phyloP scores from a whole-genome alignment of 1,284 basidiomycete species.

The Malassezia brasiliensis region DNA sequence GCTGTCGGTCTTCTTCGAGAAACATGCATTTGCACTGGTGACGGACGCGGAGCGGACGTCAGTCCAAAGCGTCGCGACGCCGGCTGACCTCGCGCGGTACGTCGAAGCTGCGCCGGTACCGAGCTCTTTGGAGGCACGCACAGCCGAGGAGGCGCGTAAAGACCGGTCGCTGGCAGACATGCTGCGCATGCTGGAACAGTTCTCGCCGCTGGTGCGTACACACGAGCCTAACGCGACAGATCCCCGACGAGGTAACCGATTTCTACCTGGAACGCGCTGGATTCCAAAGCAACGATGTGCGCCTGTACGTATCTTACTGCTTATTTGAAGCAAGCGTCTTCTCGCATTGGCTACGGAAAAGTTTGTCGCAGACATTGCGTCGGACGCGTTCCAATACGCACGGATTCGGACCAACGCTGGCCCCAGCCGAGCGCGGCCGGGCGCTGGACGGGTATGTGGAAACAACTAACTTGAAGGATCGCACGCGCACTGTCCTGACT shows the following conservation, averaged over 20 bases:
- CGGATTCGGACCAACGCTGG: slow-evolving; percentile 65
- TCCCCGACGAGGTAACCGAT: slow-evolving; percentile 95
- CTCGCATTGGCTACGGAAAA: slow-evolving; percentile 93
- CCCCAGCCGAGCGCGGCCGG: slow-evolving; percentile 45
- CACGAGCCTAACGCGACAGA: slow-evolving; percentile 53
- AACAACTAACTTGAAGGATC: slow-evolving; percentile 52
- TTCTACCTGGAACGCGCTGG: slow-evolving; percentile 93
- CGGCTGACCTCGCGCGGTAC: slow-evolving; percentile 37
- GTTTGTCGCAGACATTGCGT: slow-evolving; percentile 91
- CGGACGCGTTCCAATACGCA: slow-evolving; percentile 95
- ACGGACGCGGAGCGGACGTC: slow-evolving; percentile 36
- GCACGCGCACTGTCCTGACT: slow-evolving; percentile 86
- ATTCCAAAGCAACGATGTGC: slow-evolving; percentile 78
- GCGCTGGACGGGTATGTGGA: slow-evolving; percentile 5
- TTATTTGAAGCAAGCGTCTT: slow-evolving; percentile 59
- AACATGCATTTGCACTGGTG: slow-evolving; percentile 40
- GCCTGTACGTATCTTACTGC: slow-evolving; percentile 24
- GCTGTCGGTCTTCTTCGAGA: slow-evolving; percentile 37
- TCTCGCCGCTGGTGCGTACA: slow-evolving; percentile 67
- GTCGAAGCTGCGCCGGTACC: slow-evolving; percentile 6
- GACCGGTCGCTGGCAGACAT: slow-evolving; percentile 83
- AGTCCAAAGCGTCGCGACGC: slow-evolving; percentile 35
- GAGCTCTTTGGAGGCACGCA: slow-evolving; percentile 25
- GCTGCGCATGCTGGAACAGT: slow-evolving; percentile 88
- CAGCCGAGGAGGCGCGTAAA: slow-evolving; percentile 65